Evolutionary conservation across 129 eudicot species (phyloP), one percentile per base, ranked within the genome.

Genomic region (Smallanthus sonchifolius): DNA sequence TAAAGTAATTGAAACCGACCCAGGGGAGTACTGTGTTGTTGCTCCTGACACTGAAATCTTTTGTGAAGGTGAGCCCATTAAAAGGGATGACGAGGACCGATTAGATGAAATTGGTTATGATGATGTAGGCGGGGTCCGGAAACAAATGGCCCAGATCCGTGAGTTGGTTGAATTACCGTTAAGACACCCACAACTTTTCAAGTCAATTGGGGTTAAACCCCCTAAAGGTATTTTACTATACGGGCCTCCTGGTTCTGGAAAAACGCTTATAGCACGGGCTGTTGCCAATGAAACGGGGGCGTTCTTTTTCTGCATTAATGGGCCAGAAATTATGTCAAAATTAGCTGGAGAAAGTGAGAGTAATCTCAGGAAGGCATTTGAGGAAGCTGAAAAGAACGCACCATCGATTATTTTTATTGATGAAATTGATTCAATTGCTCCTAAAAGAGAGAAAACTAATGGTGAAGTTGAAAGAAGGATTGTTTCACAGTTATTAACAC

Each of bases 381-480:
- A 90, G 83, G 96, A 90, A 66, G 96, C 96, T 64, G 96, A 90
- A 78, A 90, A 89, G 87, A 90, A 89, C 68, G 96, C 96, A 8
- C 96, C 96, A 5, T 90, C 96, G 0, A 87, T 90, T 55, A 90
- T 90, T n/a, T 90, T 90, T 16, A 90, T 90, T 64, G 96, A 90
- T 81, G 94, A 90, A 72, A 87, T 87, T 10, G 96, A 90, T 75
- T 90, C 89, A 14, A 90, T 90, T 70, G 94, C 96, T 67, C 96
- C 96, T 3, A 90, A 90, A 81, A 40, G 96, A 81, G 94, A 90
- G 48, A 90, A 87, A 77, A 90, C 96, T 4, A 76, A 90, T 49
- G 96, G 96, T 74, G 96, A 90, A 80, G 93, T 90, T 59, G 96
- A 90, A 72, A 85, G 94, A 84, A 80, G 94, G 73, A 90, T 90